A percentile compares a stretch with the other conserved stretches of the same genome.
These are phyloP conservation scores for Peronosclerospora sorghi DNA, from an alignment of 352 stramenopile species.

Conservation along the genomic window DNA sequence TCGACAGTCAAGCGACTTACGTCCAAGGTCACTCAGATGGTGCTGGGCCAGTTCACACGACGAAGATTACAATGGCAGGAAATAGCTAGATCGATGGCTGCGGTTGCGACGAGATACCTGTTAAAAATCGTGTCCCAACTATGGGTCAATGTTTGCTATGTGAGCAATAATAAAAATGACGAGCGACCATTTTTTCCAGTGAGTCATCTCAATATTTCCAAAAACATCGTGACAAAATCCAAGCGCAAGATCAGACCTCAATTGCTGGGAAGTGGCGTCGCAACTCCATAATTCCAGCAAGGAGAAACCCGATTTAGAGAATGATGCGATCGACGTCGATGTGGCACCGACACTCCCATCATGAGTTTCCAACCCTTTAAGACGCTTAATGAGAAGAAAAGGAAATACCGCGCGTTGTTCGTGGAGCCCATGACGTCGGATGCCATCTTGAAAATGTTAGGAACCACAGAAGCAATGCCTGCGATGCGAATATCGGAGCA, in stretches of 20 bases:
- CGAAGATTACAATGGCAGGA: slow-evolving; percentile 60
- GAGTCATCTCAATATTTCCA: slow-evolving; percentile 22
- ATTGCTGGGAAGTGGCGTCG: slow-evolving; percentile 11
- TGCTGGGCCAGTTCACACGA: slow-evolving; percentile 57
- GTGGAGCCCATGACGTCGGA: slow-evolving; percentile 66
- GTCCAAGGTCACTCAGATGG: slow-evolving; percentile 61
- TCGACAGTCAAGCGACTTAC: slow-evolving; percentile 57
- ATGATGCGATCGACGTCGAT: no score
- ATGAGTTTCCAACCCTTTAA: no score
- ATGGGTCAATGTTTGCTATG: slow-evolving; percentile 78
- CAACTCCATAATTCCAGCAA: no score
- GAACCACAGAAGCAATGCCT: slow-evolving; percentile 7
- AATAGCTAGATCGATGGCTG: slow-evolving; percentile 22
- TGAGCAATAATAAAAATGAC: slow-evolving; percentile 50
- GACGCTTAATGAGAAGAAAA: slow-evolving; percentile 3
- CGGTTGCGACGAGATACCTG: slow-evolving; percentile 17
- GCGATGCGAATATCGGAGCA: slow-evolving; percentile 1
- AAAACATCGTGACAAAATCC: not conserved
- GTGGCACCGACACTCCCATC: no score
- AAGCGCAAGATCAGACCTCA: slow-evolving; percentile 16
- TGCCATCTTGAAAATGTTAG: slow-evolving; percentile 45
- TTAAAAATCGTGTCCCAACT: slow-evolving; percentile 73
- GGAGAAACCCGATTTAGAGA: no score
- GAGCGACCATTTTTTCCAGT: slow-evolving; percentile 68
- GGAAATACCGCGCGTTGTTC: slow-evolving; percentile 41